Conservation (phyloP, 2,329 filamentous ascomycete species). For the Blastomyces silverae region DNA sequence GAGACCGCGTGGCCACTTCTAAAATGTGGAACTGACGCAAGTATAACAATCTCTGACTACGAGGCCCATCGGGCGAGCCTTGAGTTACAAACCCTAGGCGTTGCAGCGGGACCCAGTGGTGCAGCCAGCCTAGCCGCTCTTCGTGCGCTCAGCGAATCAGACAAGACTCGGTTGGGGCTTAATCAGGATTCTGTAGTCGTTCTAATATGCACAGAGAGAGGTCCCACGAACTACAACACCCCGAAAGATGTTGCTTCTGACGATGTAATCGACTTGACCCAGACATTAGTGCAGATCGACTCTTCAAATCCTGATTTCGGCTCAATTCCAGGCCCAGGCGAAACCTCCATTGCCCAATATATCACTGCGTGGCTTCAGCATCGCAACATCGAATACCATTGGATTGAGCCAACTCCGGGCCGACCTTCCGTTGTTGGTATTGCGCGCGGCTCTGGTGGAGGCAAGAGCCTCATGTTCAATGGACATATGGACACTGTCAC, state of each 20-base stretch:
- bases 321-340: not conserved
- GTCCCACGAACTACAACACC: not conserved
- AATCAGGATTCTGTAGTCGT: not conserved
- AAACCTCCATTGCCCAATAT: conserved; percentile 2
- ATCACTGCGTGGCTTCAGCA: not conserved
- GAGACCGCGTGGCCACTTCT: not conserved
- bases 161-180: not conserved
- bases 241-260: not conserved
- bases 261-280: not conserved
- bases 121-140: not conserved
- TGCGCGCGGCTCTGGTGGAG: not conserved
- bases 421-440: not conserved
- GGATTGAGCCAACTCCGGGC: conserved; percentile 1
- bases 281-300: not conserved
- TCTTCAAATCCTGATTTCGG: conserved; percentile 2
- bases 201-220: not conserved
- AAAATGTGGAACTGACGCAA: not conserved
- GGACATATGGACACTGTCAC: conserved; percentile 1
- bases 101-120: not conserved
- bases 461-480: conserved; percentile 1
- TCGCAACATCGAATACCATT: conserved; percentile 3
- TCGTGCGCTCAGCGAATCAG: not conserved
- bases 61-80: conserved; percentile 4
- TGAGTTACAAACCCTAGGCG: not conserved
- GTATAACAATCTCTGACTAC: conserved; percentile 2